phyloP scores from a whole-genome alignment of 148 eudicot species.

The Arctostaphylos glauca region DNA sequence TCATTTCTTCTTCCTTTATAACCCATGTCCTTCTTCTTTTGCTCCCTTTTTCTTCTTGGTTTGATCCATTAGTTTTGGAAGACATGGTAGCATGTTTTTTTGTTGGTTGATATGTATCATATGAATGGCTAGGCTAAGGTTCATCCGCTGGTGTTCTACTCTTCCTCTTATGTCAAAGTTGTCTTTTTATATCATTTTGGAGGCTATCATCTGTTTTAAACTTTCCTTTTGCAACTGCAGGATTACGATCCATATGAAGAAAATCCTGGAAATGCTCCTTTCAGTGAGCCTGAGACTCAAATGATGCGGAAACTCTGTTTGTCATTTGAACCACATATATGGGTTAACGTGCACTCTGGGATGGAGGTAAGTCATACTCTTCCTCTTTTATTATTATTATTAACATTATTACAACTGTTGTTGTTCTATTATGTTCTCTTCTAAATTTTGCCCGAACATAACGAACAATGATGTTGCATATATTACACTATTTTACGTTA shows the following conservation, averaged over 20 bases:
- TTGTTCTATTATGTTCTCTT: not conserved
- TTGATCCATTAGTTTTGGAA: not conserved
- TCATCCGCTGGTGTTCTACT: not conserved
- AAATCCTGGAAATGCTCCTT: slow-evolving; percentile 85
- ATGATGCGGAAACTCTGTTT: slow-evolving; percentile 73
- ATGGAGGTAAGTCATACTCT: slow-evolving; percentile 76
- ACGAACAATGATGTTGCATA: not conserved
- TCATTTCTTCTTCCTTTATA: not conserved
- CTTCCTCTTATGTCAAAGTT: not conserved
- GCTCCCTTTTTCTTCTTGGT: not conserved
- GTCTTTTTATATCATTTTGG: not conserved
- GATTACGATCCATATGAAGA: slow-evolving; percentile 97
- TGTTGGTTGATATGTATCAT: not conserved
- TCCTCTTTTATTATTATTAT: not conserved
- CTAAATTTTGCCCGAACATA: not conserved
- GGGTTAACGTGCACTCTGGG: slow-evolving; percentile 98
- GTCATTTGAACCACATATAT: slow-evolving; percentile 89
- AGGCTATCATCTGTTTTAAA: slow-evolving; percentile 12
- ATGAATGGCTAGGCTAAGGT: not conserved
- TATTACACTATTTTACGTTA: not conserved
- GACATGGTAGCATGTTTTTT: not conserved
- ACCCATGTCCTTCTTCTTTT: not conserved
- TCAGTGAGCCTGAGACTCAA: slow-evolving; percentile 95
- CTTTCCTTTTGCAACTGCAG: slow-evolving; percentile 27
- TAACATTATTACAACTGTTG: not conserved